Conservation (phyloP, 2,329 filamentous ascomycete species). For the Ophiocordyceps sinensis region DNA sequence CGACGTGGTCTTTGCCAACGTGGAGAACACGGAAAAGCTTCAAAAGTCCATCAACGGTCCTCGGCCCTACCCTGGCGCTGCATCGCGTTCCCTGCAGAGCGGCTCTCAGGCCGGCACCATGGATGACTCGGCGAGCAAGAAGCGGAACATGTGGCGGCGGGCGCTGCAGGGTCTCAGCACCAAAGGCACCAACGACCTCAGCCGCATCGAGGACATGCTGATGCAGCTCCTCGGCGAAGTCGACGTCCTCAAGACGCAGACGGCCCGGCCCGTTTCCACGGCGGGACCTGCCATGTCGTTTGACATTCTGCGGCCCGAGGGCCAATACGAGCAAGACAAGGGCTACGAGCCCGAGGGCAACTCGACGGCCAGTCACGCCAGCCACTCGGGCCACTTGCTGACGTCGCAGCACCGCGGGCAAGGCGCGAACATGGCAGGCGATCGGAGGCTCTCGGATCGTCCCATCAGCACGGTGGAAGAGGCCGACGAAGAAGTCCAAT, state of each 20-base stretch:
- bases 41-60: slow-evolving; percentile 75
- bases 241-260: slow-evolving; percentile 60
- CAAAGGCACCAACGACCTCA: slow-evolving; percentile 77
- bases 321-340: slow-evolving; percentile 51
- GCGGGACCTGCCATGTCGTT: slow-evolving; percentile 47
- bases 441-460: slow-evolving; percentile 53
- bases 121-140: slow-evolving; percentile 56
- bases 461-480: slow-evolving; percentile 85
- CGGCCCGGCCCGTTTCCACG: slow-evolving; percentile 22
- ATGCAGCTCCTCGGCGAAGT: slow-evolving; percentile 87
- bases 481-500: slow-evolving; percentile 57
- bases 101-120: slow-evolving; percentile 38
- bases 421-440: slow-evolving; percentile 24
- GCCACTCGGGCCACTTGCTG: slow-evolving; percentile 64
- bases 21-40: slow-evolving; percentile 78
- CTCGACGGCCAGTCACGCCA: slow-evolving; percentile 50
- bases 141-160: slow-evolving; percentile 83
- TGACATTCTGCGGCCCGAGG: slow-evolving; percentile 49
- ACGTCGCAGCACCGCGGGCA: slow-evolving; percentile 36
- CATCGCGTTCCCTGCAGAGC: slow-evolving; percentile 43
- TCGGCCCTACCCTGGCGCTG: slow-evolving; percentile 60
- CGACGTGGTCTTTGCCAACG: slow-evolving; percentile 71
- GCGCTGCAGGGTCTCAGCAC: slow-evolving; percentile 83
- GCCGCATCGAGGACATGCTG: slow-evolving; percentile 81
- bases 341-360: slow-evolving; percentile 81